Conservation (phyloP, 352 stramenopile species). For the Globisporangium megalacanthum region DNA sequence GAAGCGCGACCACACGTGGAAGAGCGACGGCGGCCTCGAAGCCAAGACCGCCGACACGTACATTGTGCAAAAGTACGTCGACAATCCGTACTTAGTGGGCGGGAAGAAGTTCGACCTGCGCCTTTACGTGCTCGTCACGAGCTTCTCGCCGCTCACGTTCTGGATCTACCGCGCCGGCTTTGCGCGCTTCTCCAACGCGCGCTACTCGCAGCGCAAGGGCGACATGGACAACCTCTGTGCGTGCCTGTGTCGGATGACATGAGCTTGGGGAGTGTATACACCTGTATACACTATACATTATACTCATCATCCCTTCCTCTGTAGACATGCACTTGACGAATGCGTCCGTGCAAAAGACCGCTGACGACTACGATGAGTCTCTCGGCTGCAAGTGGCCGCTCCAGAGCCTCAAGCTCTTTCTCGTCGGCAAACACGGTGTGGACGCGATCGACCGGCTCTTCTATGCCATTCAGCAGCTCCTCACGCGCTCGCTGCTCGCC, state of each 20-base stretch:
- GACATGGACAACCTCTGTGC: slow-evolving; percentile 90
- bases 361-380: slow-evolving; percentile 88
- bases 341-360: slow-evolving; percentile 88
- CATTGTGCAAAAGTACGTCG: slow-evolving; percentile 87
- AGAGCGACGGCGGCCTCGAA: slow-evolving; percentile 29
- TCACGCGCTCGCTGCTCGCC: slow-evolving; percentile 78
- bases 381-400: slow-evolving; percentile 90
- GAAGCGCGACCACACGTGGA: slow-evolving; percentile 1
- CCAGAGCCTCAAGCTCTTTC: slow-evolving; percentile 76
- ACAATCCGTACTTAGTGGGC: slow-evolving; percentile 85
- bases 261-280: too few relatives aligned
- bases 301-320: too few relatives aligned
- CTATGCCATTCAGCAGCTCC: slow-evolving; percentile 64
- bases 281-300: too few relatives aligned
- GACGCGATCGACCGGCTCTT: slow-evolving; percentile 54
- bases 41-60: slow-evolving; percentile 72
- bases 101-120: slow-evolving; percentile 93
- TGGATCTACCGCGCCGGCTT: slow-evolving; percentile 87
- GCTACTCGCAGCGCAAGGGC: slow-evolving; percentile 73
- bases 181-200: slow-evolving; percentile 90
- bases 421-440: slow-evolving; percentile 60
- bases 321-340: slow-evolving; percentile 74
- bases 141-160: slow-evolving; percentile 76
- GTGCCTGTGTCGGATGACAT: too few relatives aligned
- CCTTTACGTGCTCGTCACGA: slow-evolving; percentile 91